These are phyloP conservation scores for Pyricularia pennisetigena DNA, from an alignment of 2,329 filamentous ascomycete species.

Conservation along the genomic window DNA sequence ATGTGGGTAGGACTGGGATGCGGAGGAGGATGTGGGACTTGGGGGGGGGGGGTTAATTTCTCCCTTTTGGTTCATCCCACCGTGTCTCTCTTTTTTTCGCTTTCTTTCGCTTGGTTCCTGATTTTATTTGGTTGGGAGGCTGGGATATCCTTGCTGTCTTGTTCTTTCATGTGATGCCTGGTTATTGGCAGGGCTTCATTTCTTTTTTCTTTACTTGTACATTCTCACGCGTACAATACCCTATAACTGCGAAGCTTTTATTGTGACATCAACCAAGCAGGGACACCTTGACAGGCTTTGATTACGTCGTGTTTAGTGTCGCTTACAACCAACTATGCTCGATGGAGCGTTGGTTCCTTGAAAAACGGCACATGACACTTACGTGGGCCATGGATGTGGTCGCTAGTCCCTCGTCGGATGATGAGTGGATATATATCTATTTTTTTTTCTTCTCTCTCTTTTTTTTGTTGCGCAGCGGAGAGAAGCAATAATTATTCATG, in stretches of 20 bases:
- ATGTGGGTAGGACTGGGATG: not conserved
- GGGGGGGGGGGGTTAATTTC: not conserved
- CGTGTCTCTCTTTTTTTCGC: not conserved
- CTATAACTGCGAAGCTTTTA: not conserved
- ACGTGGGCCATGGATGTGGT: not conserved
- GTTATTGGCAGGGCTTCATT: not conserved
- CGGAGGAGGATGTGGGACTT: not conserved
- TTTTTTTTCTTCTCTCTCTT: no score
- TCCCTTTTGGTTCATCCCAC: not conserved
- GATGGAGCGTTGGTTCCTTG: not conserved
- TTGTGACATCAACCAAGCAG: not conserved
- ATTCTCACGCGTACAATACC: not conserved
- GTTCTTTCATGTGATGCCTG: not conserved
- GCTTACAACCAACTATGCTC: not conserved
- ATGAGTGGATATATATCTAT: not conserved
- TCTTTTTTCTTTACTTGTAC: not conserved
- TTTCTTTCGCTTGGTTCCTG: not conserved
- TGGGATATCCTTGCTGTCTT: not conserved
- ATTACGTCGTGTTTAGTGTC: no score
- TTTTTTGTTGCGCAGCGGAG: no score
- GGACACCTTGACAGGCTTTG: not conserved
- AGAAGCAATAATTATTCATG: no score
- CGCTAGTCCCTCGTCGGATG: not conserved
- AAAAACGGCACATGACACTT: not conserved
- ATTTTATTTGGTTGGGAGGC: not conserved